Conservation (phyloP, 441 rosid species). For the Cnidoscolus chayamansa region DNA sequence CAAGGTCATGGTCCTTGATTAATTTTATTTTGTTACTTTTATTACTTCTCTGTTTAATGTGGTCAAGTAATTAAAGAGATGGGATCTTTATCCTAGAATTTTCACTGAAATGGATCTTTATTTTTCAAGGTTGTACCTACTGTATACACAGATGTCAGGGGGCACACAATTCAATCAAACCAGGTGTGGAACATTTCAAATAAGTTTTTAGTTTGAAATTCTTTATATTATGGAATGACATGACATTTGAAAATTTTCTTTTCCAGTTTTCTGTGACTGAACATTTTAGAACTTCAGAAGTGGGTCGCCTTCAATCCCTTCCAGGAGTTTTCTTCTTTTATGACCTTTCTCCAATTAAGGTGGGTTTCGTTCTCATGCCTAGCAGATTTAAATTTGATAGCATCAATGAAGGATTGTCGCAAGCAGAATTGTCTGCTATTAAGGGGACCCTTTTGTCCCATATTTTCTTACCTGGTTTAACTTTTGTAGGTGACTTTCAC, state of each 20-base stretch:
- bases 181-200: slow-evolving; percentile 47
- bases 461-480: slow-evolving; percentile 14
- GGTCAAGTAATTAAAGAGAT: slow-evolving; percentile 3
- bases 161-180: slow-evolving; percentile 83
- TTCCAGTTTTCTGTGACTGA: slow-evolving; percentile 92
- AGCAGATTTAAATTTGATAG: slow-evolving; percentile 7
- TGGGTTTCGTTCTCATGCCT: slow-evolving; percentile 17
- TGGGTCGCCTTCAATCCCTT: slow-evolving; percentile 64
- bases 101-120: not conserved
- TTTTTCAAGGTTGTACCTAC: slow-evolving; percentile 84
- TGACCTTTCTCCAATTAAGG: slow-evolving; percentile 98
- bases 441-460: not conserved
- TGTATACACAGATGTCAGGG: slow-evolving; percentile 71
- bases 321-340: slow-evolving; percentile 97
- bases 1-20: slow-evolving; percentile 47
- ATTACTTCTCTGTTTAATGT: not conserved
- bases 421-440: not conserved
- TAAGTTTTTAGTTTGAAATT: slow-evolving; percentile 1
- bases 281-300: slow-evolving; percentile 64
- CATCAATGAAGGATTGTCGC: not conserved
- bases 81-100: not conserved
- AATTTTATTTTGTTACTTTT: slow-evolving; percentile 7
- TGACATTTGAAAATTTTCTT: slow-evolving; percentile 16
- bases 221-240: slow-evolving; percentile 8
- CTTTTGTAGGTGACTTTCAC: slow-evolving; percentile 69